Base-by-base conservation (phyloP, 768 basidiomycete genomes). In the Lactifluus rugatus region DNA sequence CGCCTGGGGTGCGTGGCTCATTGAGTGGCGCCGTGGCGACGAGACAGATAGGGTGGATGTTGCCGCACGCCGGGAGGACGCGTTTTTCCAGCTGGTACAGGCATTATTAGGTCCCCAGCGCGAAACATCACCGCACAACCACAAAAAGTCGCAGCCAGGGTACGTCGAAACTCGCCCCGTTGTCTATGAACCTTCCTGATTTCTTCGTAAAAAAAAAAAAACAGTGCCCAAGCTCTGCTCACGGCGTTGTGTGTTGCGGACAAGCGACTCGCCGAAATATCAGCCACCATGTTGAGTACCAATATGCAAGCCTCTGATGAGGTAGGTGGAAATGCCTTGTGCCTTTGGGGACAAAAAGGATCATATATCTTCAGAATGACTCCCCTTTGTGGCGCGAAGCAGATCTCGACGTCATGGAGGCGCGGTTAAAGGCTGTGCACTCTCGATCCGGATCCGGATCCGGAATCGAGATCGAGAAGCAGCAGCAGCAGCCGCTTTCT, bases 1-100 rank as follows among this genome's bases (percentile, higher is more conserved):
- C 11, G 78, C 81, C 52, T 92, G 89, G 89, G 79, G 72, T 4
- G 71, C 75, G 21, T 91, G 89, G 88, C 72, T 75, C 31, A 67
- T 79, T 25, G 73, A 77, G 37, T 71, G 66, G 13, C 77, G 72
- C 71, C 70, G 70, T 9, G 65, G 60, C 17, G 68, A 67, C 21
- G 58, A 70, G 5, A 65, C 67, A 11, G 66, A 69, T 31, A 62
- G 66, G 14, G 76, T 66, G 14, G 77, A 75, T 26, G 63, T 64
- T 16, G 74, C 44, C 9, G 47, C 80, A 56, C 56, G 82, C 31
- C 73, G 72, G 57, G 80, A 74, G 55, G 76, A 81, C 42, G 66
- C 74, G 1, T 68, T 81, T 25, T 64, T 75, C 13, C 66, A 68
- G 23, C 65, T 89, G 4, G 70, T 83, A 52, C 77, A 76, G 17